Evolutionary conservation across 768 basidiomycete species (phyloP).

Genomic region (Rhodosporidiobolus sp.): DNA sequence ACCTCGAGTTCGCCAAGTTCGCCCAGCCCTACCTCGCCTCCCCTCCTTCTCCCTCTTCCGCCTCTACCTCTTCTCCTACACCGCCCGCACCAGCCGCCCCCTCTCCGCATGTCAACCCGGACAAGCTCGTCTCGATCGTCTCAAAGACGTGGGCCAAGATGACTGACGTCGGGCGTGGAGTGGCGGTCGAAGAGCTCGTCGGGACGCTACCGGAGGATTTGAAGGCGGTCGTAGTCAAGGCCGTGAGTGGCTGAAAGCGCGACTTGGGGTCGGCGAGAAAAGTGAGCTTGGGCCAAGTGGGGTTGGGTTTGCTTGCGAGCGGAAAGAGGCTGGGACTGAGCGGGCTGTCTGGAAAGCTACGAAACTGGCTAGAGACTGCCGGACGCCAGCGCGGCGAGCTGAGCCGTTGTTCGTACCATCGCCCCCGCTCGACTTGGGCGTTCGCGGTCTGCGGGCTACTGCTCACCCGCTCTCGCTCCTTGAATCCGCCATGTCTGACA

Average conservation of each 20-base stretch:
- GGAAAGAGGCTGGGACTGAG: neutral
- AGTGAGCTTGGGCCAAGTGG: neutral
- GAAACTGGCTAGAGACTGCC: no score
- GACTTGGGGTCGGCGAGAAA: neutral
- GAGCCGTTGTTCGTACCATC: neutral
- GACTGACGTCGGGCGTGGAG: neutral
- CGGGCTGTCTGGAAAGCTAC: no score
- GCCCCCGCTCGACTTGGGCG: neutral
- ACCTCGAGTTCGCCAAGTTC: slow-evolving; percentile 20
- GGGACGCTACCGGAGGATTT: slow-evolving; percentile 11
- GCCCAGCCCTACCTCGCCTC: slow-evolving; percentile 1
- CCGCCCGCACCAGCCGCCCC: neutral
- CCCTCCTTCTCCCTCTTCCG: neutral
- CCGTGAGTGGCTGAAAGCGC: neutral
- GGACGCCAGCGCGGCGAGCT: neutral
- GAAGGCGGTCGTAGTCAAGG: slow-evolving; percentile 8
- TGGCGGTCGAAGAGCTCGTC: slow-evolving; percentile 16
- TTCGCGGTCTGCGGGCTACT: no score
- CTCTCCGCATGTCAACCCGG: neutral
- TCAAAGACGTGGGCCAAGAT: slow-evolving; percentile 28
- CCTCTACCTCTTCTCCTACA: neutral
- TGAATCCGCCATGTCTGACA: slow-evolving; percentile 5
- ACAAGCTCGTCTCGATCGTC: slow-evolving; percentile 18
- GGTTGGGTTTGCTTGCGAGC: neutral
- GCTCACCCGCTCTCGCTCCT: neutral